Base-by-base conservation (phyloP, 305 asterid genomes). In the Petunia hybrid region DNA sequence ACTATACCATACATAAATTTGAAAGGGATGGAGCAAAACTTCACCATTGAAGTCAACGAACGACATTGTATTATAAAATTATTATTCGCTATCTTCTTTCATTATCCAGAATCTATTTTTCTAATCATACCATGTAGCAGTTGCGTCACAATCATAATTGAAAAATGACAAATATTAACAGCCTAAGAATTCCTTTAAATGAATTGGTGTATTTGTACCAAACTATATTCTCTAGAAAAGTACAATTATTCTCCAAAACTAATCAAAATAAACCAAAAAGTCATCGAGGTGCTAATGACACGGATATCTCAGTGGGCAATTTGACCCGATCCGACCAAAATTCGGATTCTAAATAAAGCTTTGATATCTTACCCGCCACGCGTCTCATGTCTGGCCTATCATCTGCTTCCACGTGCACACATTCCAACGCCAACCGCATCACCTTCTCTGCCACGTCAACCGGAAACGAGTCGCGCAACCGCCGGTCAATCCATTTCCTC, bases 391-490 rank as follows among this genome's bases (percentile, higher is more conserved):
- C 94, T 64, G 99, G 99, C 86, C 99, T 76, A 53, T 85, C 81
- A 12, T 84, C 90, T 80, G 98, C 92, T 31, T 94, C 97, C 73
- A 85, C 97, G 83, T 91, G 87, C 65, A 92, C 94, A 80, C 99
- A 94, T 39, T 93, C 91, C 83, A 96, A 40, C 31, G 92, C 98
- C 69, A 94, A 79, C 3, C 90, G 89, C 0, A 90, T 83, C 84
- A 93, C 77, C 79, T 87, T 96, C 92, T 91, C 95, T 80, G 87
- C 95, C 83, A 91, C 97, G 81, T 83, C 91, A 82, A 92, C 97
- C 59, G 99, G 99, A 10, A 89, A 96, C n/a, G 98, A 96, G 82
- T 96, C 99, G 62, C 87, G 84, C 87, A 96, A 76, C 90, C 97
- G 84, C 87, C 79, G 83, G 63, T 96, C 99, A 80, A 89, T 88